Evolutionary conservation across 345 rosid genomes (phyloP).

Genomic region (Hibiscus trionum): DNA sequence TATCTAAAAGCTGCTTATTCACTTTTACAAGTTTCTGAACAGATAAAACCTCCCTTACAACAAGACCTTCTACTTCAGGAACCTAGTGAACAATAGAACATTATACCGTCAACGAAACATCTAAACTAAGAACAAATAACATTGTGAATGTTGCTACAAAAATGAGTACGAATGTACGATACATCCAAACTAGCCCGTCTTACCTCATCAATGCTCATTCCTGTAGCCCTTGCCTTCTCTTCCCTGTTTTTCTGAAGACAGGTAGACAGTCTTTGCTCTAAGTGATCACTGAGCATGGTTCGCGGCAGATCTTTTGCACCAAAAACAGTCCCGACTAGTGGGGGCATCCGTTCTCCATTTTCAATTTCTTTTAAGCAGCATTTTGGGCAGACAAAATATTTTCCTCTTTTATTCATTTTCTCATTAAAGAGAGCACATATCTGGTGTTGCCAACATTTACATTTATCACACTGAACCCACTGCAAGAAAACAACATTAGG

Average conservation of each 20-base stretch:
- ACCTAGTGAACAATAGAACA: conserved; percentile 28
- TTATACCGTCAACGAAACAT: conserved; percentile 6
- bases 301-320: conserved; percentile 52
- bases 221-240: conserved; percentile 32
- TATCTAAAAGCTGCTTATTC: conserved; percentile 29
- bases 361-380: conserved; percentile 40
- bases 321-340: conserved; percentile 15
- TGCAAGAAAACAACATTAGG: conserved; percentile 16
- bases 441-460: conserved; percentile 53
- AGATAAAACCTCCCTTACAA: conserved; percentile 44
- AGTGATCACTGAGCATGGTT: conserved; percentile 40
- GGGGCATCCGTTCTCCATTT: conserved; percentile 14
- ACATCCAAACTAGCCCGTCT: conserved; percentile 5
- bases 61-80: conserved; percentile 39
- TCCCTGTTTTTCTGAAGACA: conserved; percentile 39
- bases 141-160: neutral
- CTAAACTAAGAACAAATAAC: conserved; percentile 9
- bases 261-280: conserved; percentile 41
- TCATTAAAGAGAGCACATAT: conserved; percentile 58
- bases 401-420: conserved; percentile 23
- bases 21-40: conserved; percentile 32
- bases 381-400: conserved; percentile 40
- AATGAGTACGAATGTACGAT: neutral
- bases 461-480: conserved; percentile 58
- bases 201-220: conserved; percentile 44